These are phyloP conservation scores for Apiospora hydei DNA, from an alignment of 2,329 filamentous ascomycete genomes.

Conservation along the genomic window DNA sequence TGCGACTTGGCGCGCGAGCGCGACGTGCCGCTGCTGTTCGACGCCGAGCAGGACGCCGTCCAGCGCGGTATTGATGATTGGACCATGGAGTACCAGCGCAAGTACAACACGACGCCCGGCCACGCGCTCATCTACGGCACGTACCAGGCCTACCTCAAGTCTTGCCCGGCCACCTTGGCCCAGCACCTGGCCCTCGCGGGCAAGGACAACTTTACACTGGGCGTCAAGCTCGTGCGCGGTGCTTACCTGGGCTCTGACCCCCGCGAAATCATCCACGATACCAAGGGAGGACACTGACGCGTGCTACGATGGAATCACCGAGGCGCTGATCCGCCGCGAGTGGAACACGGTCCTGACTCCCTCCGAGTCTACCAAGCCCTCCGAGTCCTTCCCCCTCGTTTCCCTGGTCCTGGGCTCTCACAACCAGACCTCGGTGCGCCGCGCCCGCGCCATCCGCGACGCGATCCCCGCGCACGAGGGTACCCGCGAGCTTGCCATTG, in stretches of 20 bases:
- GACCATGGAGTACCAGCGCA: conserved; percentile 78
- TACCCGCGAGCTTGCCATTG: conserved; percentile 63
- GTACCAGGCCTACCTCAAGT: conserved; percentile 80
- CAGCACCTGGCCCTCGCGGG: conserved; percentile 66
- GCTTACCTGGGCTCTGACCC: conserved; percentile 77
- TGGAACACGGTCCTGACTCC: conserved; percentile 64
- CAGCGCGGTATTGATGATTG: conserved; percentile 83
- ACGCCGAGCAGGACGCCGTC: conserved; percentile 83
- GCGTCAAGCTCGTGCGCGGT: conserved; percentile 78
- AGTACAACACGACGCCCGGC: conserved; percentile 70
- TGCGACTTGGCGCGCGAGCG: conserved; percentile 75
- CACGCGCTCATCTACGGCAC: conserved; percentile 80
- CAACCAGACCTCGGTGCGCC: conserved; percentile 75
- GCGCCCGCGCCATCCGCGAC: conserved; percentile 60
- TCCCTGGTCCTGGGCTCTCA: conserved; percentile 81
- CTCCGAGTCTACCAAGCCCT: conserved; percentile 38
- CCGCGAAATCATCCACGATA: conserved; percentile 73
- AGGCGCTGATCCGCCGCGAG: conserved; percentile 68
- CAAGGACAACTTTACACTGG: conserved; percentile 69
- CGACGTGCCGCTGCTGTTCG: conserved; percentile 79
- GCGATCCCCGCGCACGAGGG: conserved; percentile 47
- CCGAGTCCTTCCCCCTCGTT: conserved; percentile 43
- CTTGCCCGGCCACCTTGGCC: conserved; percentile 61
- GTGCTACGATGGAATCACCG: conserved; percentile 76
- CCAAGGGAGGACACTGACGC: conserved; percentile 73